phyloP scores from a whole-genome alignment of 257 asterid species.

The Jacaranda copaia region DNA sequence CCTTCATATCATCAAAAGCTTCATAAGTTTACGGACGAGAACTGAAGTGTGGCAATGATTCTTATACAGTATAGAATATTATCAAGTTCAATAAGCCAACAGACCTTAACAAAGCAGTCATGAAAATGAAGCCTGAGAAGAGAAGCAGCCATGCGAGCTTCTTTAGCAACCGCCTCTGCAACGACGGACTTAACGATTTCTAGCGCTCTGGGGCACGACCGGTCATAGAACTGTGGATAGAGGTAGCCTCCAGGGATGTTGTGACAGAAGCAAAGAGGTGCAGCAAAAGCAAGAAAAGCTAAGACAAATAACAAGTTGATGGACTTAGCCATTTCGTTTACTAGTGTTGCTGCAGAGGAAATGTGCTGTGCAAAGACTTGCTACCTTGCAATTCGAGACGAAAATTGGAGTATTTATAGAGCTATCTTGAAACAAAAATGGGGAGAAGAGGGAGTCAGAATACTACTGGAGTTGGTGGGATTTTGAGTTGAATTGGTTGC shows the following conservation, averaged over 20 bases:
- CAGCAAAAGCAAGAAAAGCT: conserved; percentile 56
- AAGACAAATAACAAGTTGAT: conserved; percentile 48
- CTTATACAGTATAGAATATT: not conserved
- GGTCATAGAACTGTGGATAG: conserved; percentile 82
- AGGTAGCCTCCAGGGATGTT: conserved; percentile 58
- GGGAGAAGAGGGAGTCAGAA: conserved; percentile 1
- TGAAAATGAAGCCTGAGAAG: conserved; percentile 89
- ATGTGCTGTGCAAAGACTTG: conserved; percentile 36
- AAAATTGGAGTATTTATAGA: conserved; percentile 50
- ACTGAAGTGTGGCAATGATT: not conserved
- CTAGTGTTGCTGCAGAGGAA: not conserved
- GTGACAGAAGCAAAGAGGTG: conserved; percentile 60
- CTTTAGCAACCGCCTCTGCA: conserved; percentile 78
- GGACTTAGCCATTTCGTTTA: conserved; percentile 49
- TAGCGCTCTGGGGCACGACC: conserved; percentile 73
- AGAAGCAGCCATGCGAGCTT: conserved; percentile 96
- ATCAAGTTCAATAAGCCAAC: not conserved
- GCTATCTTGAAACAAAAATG: not conserved
- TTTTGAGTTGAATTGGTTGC: conserved; percentile 54
- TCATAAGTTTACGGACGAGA: not conserved
- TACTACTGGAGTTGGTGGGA: conserved; percentile 66
- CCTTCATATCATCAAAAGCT: conserved; percentile 48
- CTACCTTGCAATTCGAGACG: conserved; percentile 42
- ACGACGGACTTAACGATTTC: conserved; percentile 74
- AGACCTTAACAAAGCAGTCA: conserved; percentile 93